Evolutionary conservation across 768 basidiomycete species (phyloP).

Genomic region (Lyophyllum atratum): DNA sequence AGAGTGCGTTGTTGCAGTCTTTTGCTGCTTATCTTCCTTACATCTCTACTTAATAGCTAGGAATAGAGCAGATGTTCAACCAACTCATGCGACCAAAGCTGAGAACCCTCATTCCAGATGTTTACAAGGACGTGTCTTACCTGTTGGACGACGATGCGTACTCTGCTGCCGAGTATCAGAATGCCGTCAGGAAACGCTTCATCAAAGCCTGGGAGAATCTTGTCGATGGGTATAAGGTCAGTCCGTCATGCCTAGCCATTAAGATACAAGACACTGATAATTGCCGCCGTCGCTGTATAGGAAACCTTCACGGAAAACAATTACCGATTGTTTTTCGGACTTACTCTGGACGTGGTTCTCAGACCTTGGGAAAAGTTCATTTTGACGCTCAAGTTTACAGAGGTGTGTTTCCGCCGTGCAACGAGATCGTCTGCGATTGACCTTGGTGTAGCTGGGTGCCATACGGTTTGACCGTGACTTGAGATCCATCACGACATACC

Average conservation of each 20-base stretch:
- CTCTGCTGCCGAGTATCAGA: slow-evolving; percentile 79
- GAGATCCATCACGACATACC: slow-evolving; percentile 77
- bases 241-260: neutral
- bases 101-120: slow-evolving; percentile 79
- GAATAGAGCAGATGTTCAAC: slow-evolving; percentile 94
- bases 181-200: slow-evolving; percentile 88
- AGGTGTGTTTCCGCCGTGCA: slow-evolving; percentile 57
- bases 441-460: slow-evolving; percentile 74
- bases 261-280: neutral
- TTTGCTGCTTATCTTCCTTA: neutral
- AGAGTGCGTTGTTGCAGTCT: slow-evolving; percentile 49
- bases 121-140: slow-evolving; percentile 90
- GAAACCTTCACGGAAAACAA: slow-evolving; percentile 87
- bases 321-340: slow-evolving; percentile 82
- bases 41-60: slow-evolving; percentile 46
- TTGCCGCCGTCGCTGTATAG: slow-evolving; percentile 39
- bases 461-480: slow-evolving; percentile 94
- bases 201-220: slow-evolving; percentile 84
- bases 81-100: slow-evolving; percentile 88
- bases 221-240: slow-evolving; percentile 88
- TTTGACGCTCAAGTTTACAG: slow-evolving; percentile 79
- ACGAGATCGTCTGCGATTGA: neutral
- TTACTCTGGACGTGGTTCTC: slow-evolving; percentile 86
- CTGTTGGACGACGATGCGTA: slow-evolving; percentile 89
- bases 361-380: slow-evolving; percentile 94